Base-by-base conservation (phyloP, 129 eudicot species). In the Flaveria robusta region DNA sequence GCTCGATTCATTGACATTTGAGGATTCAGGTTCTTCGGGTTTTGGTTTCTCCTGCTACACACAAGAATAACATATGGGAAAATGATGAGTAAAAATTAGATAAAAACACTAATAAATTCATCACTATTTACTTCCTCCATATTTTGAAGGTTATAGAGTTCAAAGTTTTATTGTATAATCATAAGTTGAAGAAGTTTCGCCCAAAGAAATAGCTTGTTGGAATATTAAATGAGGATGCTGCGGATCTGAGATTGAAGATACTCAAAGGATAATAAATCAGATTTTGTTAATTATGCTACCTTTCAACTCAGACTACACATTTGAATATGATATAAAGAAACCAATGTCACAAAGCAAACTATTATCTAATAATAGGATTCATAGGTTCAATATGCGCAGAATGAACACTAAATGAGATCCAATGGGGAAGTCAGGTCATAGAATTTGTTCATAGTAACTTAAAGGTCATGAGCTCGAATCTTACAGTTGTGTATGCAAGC, bases 1-100 rank as follows among this genome's bases (percentile, higher is more conserved):
- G 82, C 81, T 85, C 23, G 89, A 81, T 59, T 74, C 86, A 79
- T 72, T 74, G 29, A 66, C 70, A 20, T 80, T 74, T 77, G 95
- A 79, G 15, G 90, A 77, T 52, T 88, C 87, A 19, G 84, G 85
- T 66, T 80, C 84, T 68, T 80, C 74, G 1, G 65, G 74, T 46
- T 74, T 80, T n/a, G 70, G 22, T 29, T 80, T 80, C 65, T 74
- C 80, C 75, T 56, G 79, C 75, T 52, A 54, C 14, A 58, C 66
- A 66, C 67, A 72, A 18, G 11, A 54, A 54, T 49, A 22, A 50
- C 13, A 11, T 27, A 76, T 66, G 49, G 49, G 27, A 29, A 70
- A 31, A 45, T 27, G 65, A 46, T 70, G 19, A 70, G 31, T 20
- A 42, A 43, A 56, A 6, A 31, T 31, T 31, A 26, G 23, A 55